Evolutionary conservation across 768 basidiomycete species (phyloP), one percentile per base, ranked within the genome.

Genomic region (Imleria badia): DNA sequence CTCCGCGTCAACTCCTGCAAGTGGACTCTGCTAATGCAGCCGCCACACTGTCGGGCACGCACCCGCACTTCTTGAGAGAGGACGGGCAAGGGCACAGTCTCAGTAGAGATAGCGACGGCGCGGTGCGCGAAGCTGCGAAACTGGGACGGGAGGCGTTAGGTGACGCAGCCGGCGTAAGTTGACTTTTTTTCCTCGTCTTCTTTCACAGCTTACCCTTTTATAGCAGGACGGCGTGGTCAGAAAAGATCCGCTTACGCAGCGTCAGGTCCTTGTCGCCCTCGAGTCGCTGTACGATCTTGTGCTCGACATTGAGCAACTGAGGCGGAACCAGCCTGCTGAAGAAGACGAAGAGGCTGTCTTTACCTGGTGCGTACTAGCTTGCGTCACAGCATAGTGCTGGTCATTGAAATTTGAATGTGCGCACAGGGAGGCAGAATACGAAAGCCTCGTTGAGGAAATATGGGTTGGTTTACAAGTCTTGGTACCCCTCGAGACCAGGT

Each of bases 401-500:
- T 50, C 14, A 30, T 51, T 51, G 33, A 13, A 8, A 53, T 20
- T 56, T n/a, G 39, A 57, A 52, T 26, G 46, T 42, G 40, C 23
- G 43, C n/a, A 35, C 50, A 91, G 87, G 87, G 71, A 85, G 66
- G 63, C 51, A 30, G 81, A 81, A 52, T 84, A 85, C 56, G 77
- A 81, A 11, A 70, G 71, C 4, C 71, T 85, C 31, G 80, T 89
- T 5, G 84, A 89, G 52, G 74, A 81, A 55, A 77, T 98, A 47
- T 99, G 94, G 91, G 78, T 83, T 52, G 83, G 82, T 31, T 70
- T 96, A 26, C 79, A 86, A 61, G 91, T 98, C n/a, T 87, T 91
- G 78, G 86, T 91, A 6, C 93, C 94, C 38, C 81, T 98, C 17
- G 94, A 94, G 67, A 89, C 90, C n/a, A 94, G 94, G 94, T 93